A percentile compares a stretch with the other conserved stretches of the same genome.
Evolutionary conservation across 2,329 filamentous ascomycete genomes (phyloP).

Genomic region (Xylaria sp.): DNA sequence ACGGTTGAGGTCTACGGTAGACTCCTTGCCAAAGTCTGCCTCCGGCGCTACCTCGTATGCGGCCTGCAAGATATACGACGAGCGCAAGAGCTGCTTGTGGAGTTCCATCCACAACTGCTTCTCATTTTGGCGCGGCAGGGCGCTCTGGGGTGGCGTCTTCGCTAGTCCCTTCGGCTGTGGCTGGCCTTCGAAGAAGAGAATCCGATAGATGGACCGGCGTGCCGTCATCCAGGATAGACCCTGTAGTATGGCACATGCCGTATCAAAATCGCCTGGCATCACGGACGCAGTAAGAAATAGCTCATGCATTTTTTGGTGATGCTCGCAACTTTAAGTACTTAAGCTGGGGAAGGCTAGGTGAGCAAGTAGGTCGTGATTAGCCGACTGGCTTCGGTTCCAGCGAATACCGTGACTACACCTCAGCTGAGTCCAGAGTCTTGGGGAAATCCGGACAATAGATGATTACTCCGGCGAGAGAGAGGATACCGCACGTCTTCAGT

Average conservation of each 20-base stretch:
- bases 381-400: not conserved
- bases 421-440: too few species aligned
- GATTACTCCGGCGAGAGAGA: too few species aligned
- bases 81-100: conserved; percentile 64
- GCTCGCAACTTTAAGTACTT: not conserved
- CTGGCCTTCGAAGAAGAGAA: conserved; percentile 65
- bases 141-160: conserved; percentile 47
- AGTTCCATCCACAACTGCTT: conserved; percentile 63
- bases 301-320: conserved; percentile 62
- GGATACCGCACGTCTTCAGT: not conserved
- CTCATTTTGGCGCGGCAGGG: conserved; percentile 28
- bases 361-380: not conserved
- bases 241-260: conserved; percentile 64
- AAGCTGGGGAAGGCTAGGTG: not conserved
- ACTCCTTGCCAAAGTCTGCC: conserved; percentile 57
- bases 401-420: not conserved
- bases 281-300: conserved; percentile 68
- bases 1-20: conserved; percentile 55
- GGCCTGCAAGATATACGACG: conserved; percentile 68
- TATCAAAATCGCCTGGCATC: conserved; percentile 60
- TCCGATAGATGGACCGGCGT: conserved; percentile 60
- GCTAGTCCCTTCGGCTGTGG: conserved; percentile 59
- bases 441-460: too few species aligned
- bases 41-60: conserved; percentile 64
- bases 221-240: conserved; percentile 68